These are phyloP conservation scores for Alectoria sarmentosa DNA, from an alignment of 495 filamentous ascomycete genomes.

Conservation along the genomic window DNA sequence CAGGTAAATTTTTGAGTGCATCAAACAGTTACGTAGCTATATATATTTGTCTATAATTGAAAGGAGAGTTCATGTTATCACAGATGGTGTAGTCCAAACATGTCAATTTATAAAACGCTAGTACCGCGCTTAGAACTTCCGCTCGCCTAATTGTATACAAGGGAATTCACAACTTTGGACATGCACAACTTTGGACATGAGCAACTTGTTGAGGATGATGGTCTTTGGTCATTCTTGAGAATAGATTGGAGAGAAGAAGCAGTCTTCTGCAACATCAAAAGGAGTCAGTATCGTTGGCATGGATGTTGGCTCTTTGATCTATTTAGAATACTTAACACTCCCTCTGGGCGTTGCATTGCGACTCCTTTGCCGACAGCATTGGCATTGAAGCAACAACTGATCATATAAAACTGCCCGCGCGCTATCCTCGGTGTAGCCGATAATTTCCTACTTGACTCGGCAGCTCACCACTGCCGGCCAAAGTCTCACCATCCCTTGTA, in stretches of 20 bases:
- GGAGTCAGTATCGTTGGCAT: not conserved
- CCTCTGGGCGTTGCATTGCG: not conserved
- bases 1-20: too few species aligned
- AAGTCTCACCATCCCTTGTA: not conserved
- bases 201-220: not conserved
- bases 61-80: not conserved
- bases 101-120: not conserved
- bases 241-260: not conserved
- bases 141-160: slow-evolving; percentile 1
- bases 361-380: not conserved
- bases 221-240: not conserved
- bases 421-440: not conserved
- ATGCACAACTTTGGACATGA: not conserved
- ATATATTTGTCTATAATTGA: not conserved
- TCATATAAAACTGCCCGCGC: not conserved
- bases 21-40: not conserved
- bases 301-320: not conserved
- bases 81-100: not conserved
- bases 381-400: not conserved
- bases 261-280: not conserved
- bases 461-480: not conserved
- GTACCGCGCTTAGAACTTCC: not conserved
- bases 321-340: not conserved
- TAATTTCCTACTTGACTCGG: not conserved
- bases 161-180: not conserved